A percentile compares a stretch with the other conserved stretches of the same genome.
Conservation (phyloP, 2,329 filamentous ascomycete genomes). For the Aspergillus uvarum region DNA sequence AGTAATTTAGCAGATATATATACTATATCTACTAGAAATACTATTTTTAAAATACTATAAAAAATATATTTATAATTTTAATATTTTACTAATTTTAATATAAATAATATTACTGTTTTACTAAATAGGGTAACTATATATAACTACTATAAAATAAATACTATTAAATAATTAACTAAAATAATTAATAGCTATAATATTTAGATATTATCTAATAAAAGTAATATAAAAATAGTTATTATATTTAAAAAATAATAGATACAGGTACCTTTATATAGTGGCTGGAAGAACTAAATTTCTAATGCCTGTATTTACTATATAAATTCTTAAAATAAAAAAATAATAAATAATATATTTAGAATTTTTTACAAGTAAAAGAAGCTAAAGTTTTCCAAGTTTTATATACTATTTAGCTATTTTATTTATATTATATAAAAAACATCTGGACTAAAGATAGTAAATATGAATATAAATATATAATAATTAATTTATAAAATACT, state of each 20-base stretch:
- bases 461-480: too few relatives aligned
- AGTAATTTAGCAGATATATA: too few relatives aligned
- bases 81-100: not conserved
- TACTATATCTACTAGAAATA: not conserved
- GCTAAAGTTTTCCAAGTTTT: not conserved
- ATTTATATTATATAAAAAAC: too few relatives aligned
- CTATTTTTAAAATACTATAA: too few relatives aligned
- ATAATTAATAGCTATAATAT: not conserved
- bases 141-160: not conserved
- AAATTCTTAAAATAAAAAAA: not conserved
- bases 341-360: not conserved
- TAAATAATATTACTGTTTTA: not conserved
- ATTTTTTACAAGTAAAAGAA: not conserved
- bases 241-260: not conserved
- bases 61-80: not conserved
- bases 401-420: not conserved
- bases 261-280: not conserved
- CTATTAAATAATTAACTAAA: not conserved
- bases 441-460: not conserved
- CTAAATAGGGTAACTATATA: not conserved
- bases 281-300: not conserved
- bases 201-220: not conserved
- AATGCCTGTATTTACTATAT: not conserved
- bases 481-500: too few relatives aligned
- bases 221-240: not conserved